These are phyloP conservation scores for Melastoma candidum DNA, from an alignment of 441 rosid genomes.

Conservation along the genomic window DNA sequence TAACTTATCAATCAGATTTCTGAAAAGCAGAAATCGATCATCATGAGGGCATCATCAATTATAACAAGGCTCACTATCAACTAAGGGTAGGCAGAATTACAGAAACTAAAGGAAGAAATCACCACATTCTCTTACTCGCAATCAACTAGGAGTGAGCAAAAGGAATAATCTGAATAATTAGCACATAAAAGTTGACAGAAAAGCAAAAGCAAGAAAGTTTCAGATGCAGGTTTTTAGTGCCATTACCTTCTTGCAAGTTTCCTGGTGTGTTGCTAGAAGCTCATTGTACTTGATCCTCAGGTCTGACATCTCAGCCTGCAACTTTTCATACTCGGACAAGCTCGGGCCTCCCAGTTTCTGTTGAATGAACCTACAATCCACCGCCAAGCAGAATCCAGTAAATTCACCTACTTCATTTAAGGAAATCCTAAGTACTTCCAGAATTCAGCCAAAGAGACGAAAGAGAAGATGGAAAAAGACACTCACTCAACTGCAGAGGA, in stretches of 20 bases:
- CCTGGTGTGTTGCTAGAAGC: slow-evolving; percentile 53
- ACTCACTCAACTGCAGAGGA: slow-evolving; percentile 90
- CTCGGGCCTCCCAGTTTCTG: slow-evolving; percentile 82
- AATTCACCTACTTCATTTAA: neutral
- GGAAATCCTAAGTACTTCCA: neutral
- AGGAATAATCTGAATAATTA: neutral
- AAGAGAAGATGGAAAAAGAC: neutral
- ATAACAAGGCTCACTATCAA: too few species aligned
- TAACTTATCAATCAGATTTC: too few species aligned
- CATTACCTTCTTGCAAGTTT: slow-evolving; percentile 59
- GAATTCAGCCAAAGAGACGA: neutral
- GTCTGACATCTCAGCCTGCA: slow-evolving; percentile 69
- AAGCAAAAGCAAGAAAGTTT: neutral
- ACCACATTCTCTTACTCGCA: too few species aligned
- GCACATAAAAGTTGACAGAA: neutral
- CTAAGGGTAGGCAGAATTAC: too few species aligned
- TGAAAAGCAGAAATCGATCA: too few species aligned
- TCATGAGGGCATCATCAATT: too few species aligned
- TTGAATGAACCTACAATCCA: slow-evolving; percentile 49
- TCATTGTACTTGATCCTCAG: slow-evolving; percentile 58
- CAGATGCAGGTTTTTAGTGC: neutral
- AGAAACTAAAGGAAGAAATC: too few species aligned
- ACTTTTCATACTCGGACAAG: slow-evolving; percentile 60
- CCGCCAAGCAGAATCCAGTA: slow-evolving; percentile 2
- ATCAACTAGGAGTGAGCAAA: too few species aligned